phyloP scores from a whole-genome alignment of 2,329 filamentous ascomycete species.

The Ceratocystis cacaofunesta region DNA sequence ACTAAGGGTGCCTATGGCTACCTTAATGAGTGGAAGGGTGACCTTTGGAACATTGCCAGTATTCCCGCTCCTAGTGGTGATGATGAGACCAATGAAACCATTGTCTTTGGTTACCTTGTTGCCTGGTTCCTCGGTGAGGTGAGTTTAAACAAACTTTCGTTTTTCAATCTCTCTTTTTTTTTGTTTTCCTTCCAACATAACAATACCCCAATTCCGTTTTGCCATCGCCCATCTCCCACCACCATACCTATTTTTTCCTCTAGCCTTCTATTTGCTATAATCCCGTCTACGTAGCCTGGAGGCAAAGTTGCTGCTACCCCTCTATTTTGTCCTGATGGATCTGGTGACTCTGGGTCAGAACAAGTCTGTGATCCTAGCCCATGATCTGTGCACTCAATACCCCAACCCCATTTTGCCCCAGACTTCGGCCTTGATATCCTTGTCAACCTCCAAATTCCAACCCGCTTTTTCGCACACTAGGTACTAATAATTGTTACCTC shows the following conservation, averaged over 20 bases:
- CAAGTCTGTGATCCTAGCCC: conserved; percentile 13
- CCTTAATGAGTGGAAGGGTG: conserved; percentile 91
- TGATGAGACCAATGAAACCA: conserved; percentile 91
- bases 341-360: conserved; percentile 5
- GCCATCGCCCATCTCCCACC: background rate
- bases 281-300: background rate
- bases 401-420: conserved; percentile 12
- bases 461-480: background rate
- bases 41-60: conserved; percentile 82
- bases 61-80: conserved; percentile 89
- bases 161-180: background rate
- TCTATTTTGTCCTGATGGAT: background rate
- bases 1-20: conserved; percentile 85
- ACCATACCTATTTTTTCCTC: background rate
- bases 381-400: conserved; percentile 8
- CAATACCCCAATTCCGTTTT: background rate
- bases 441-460: conserved; percentile 16
- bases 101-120: conserved; percentile 92
- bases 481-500: background rate
- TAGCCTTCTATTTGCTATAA: background rate
- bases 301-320: conserved; percentile 2
- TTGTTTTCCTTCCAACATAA: background rate
- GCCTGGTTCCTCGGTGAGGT: conserved; percentile 98
- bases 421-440: background rate
- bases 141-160: conserved; percentile 22